phyloP scores from a whole-genome alignment of 768 basidiomycete species.

The Pisolithus microcarpus region DNA sequence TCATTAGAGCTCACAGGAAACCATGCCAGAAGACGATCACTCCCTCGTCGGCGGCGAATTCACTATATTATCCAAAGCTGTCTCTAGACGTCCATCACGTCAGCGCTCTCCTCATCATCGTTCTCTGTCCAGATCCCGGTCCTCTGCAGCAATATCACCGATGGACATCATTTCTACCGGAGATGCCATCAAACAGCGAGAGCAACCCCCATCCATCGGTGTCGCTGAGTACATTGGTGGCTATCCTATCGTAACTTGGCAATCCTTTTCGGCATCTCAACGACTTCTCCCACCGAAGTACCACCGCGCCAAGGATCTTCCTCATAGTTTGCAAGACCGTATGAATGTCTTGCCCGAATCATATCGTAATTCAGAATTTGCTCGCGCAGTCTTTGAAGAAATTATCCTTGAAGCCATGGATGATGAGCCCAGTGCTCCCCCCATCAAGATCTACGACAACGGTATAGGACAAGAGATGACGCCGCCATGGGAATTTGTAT shows the following conservation, averaged over 20 bases:
- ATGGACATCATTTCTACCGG: not conserved
- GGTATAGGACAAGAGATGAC: slow-evolving; percentile 58
- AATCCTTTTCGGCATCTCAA: slow-evolving; percentile 12
- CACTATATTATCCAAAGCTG: not conserved
- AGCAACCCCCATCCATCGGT: not conserved
- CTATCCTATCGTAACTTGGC: slow-evolving; percentile 18
- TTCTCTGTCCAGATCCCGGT: not conserved
- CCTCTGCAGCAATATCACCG: not conserved
- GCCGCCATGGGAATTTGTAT: slow-evolving; percentile 83
- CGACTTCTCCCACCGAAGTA: slow-evolving; percentile 17
- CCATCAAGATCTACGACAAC: slow-evolving; percentile 57
- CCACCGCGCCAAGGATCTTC: slow-evolving; percentile 43
- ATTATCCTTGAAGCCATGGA: slow-evolving; percentile 55
- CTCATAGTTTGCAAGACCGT: slow-evolving; percentile 56
- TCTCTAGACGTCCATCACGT: not conserved
- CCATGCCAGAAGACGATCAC: not conserved
- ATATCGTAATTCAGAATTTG: slow-evolving; percentile 36
- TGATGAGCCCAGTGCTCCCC: slow-evolving; percentile 65
- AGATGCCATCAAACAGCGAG: not conserved
- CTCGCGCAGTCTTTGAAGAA: slow-evolving; percentile 53
- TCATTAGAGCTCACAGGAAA: not conserved
- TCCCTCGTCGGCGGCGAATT: not conserved
- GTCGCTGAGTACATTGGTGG: not conserved
- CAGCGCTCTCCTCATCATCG: not conserved
- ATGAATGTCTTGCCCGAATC: slow-evolving; percentile 46